Conservation (phyloP, 2,329 filamentous ascomycete species). For the Magnaporthiopsis rhizophila region DNA sequence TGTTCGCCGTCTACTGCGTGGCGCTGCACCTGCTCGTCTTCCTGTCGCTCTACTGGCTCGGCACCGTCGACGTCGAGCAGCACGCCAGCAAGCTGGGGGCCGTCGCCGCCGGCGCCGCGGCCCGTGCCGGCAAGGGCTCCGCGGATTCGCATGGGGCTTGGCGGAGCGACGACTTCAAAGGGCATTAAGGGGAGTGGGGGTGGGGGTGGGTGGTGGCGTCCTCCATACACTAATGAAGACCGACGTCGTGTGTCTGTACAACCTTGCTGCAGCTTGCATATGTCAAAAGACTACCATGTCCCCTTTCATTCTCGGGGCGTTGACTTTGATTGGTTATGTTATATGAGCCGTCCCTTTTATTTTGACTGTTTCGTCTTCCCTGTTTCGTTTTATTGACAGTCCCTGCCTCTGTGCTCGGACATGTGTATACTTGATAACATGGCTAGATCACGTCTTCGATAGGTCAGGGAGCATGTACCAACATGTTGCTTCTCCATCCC, state of each 20-base stretch:
- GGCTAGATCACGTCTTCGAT: too few relatives aligned
- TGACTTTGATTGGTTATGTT: neutral
- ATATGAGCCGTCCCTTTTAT: neutral
- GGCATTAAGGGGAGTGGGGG: conserved; percentile 19
- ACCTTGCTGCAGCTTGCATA: neutral
- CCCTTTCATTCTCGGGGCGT: neutral
- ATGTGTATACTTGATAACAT: too few relatives aligned
- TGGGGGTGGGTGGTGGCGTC: neutral
- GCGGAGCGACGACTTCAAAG: conserved; percentile 55
- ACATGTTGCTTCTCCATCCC: too few relatives aligned
- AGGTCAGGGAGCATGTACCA: too few relatives aligned
- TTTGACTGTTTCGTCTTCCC: neutral
- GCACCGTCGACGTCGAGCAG: conserved; percentile 56
- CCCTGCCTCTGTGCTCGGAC: too few relatives aligned
- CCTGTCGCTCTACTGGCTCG: conserved; percentile 77
- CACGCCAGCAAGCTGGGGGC: conserved; percentile 51
- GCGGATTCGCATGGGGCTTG: conserved; percentile 43
- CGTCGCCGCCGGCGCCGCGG: conserved; percentile 34
- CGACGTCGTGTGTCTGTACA: neutral
- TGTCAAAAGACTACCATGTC: neutral
- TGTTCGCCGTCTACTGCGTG: conserved; percentile 89
- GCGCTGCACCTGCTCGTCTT: conserved; percentile 85
- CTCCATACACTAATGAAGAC: neutral
- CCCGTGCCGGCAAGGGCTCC: conserved; percentile 22
- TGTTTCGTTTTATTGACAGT: neutral